These are phyloP conservation scores for Solanum neorickii DNA, from an alignment of 257 asterid species.

Conservation along the genomic window DNA sequence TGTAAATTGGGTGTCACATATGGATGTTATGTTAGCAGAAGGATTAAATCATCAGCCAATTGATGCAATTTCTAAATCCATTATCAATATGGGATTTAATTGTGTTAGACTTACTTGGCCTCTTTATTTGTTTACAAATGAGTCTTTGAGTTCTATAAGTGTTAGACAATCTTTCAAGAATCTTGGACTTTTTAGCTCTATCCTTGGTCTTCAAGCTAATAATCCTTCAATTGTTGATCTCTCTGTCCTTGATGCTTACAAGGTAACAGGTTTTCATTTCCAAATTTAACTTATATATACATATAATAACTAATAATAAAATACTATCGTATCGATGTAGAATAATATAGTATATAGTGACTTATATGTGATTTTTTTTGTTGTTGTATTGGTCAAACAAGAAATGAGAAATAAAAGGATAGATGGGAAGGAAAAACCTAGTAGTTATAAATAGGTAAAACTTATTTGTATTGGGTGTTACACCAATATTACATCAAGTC, in stretches of 20 bases:
- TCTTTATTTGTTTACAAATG: slow-evolving; percentile 72
- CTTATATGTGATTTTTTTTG: neutral
- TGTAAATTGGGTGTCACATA: slow-evolving; percentile 88
- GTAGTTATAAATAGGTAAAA: no score
- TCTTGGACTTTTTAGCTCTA: slow-evolving; percentile 49
- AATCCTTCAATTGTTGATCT: slow-evolving; percentile 78
- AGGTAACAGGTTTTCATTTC: slow-evolving; percentile 25
- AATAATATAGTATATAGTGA: neutral
- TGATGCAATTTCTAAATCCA: slow-evolving; percentile 48
- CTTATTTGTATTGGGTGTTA: no score
- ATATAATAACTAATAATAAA: no score
- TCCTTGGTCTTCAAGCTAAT: slow-evolving; percentile 48
- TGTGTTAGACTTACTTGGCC: slow-evolving; percentile 97
- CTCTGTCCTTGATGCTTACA: slow-evolving; percentile 62
- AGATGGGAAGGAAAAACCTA: neutral
- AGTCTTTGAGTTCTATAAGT: slow-evolving; percentile 40
- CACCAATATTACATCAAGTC: no score
- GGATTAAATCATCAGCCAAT: slow-evolving; percentile 81
- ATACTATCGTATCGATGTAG: neutral
- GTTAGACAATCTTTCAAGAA: slow-evolving; percentile 66
- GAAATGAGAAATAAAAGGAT: neutral
- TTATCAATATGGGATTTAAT: slow-evolving; percentile 56
- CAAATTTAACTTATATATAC: neutral
- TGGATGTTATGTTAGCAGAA: slow-evolving; percentile 82
- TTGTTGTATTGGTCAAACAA: neutral